Base-by-base conservation (phyloP, 176 grass and related monocot genomes). In the Carex parvula region DNA sequence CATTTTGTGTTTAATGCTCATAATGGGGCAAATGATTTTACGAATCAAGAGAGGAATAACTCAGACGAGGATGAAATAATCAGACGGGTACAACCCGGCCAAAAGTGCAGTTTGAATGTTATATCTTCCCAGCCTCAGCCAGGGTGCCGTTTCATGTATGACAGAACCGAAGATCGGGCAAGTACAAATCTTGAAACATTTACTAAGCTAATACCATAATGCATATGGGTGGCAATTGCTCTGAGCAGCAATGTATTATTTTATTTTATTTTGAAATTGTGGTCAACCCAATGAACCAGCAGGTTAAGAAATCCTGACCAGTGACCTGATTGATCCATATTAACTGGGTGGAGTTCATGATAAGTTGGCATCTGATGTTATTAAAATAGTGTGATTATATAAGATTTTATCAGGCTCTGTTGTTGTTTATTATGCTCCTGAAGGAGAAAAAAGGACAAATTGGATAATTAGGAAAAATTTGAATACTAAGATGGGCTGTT, bases 121-220 rank as follows among this genome's bases (percentile, higher is more conserved):
- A 84, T 89, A 79, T 30, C 16, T 53, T 93, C 91, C 35, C 85
- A 86, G 60, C 96, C 96, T 84, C 80, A 90, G 90, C 81, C 86
- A 77, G 93, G 89, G 44, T 98, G 83, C 71, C 91, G 93, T 81
- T 97, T 97, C 85, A 98, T 98, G 91, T 93, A 95, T 81, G 96
- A 98, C 86, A 90, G 87, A 89, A 95, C 80, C 21, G 86, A 93
- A 90, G 89, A 93, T 86, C 84, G 86, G 83, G 96, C 92, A 90
- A 93, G 84, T 50, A 52, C 12, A 58, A 87, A 53, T 83, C 37
- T 63, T 20, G 16, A 81, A 42, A 81, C 11, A 7, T 13, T 50
- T 75, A 75, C n/a, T 54, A 75, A 54, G 46, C 46, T 70, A 53
- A 29, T 54, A 53, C 46, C 12, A 75, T 30, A 53, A 24, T 75